A percentile compares a stretch with the other conserved stretches of the same genome.
Evolutionary conservation across 495 filamentous ascomycete species (phyloP).

Genomic region (Annulohypoxylon maeteangense): DNA sequence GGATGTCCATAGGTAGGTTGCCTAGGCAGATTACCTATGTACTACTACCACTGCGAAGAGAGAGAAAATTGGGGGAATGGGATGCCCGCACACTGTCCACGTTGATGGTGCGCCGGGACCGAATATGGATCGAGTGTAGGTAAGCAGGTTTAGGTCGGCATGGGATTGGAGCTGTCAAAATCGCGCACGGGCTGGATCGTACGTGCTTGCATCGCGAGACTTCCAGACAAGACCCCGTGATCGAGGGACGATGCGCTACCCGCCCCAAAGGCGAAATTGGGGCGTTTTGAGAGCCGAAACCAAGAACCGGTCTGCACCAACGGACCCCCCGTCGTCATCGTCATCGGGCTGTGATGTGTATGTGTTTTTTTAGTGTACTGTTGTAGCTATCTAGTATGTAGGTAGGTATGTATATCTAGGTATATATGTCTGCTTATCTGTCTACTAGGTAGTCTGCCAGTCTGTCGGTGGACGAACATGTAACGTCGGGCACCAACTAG

Average conservation of each 20-base stretch:
- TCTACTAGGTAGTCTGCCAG: neutral
- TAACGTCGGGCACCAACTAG: constrained; percentile 39
- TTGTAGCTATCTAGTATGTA: neutral
- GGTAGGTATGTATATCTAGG: neutral
- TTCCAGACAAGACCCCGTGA: constrained; percentile 8
- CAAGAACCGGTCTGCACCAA: neutral
- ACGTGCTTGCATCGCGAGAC: neutral
- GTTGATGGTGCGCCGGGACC: neutral
- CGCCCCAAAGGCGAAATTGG: constrained; percentile 5
- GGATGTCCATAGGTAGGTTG: neutral
- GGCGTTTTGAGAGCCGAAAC: constrained; percentile 39
- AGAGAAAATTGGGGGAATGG: neutral
- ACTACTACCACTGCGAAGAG: neutral
- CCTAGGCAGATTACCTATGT: neutral
- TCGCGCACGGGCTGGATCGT: constrained; percentile 23
- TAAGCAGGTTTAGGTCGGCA: neutral
- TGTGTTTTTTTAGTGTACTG: neutral
- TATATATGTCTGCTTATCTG: neutral
- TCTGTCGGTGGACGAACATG: constrained; percentile 22
- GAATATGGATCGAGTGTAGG: neutral
- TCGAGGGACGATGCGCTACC: constrained; percentile 4
- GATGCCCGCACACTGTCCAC: neutral
- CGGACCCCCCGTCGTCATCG: neutral
- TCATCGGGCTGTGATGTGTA: neutral
- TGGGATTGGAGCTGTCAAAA: constrained; percentile 4